Conservation (phyloP, 257 asterid genomes). For the Nicotiana benthamiana region DNA sequence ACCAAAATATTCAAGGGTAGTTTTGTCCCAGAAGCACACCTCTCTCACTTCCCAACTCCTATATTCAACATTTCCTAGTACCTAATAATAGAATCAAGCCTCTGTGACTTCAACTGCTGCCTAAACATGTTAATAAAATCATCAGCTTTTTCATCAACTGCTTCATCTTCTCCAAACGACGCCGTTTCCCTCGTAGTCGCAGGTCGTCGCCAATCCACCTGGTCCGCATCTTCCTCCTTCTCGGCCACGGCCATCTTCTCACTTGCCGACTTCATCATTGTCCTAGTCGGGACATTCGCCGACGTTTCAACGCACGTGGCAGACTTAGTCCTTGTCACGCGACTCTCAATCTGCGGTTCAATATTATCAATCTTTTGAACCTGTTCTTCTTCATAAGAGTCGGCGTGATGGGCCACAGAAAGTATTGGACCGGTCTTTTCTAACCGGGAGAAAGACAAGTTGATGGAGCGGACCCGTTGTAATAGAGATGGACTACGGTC, state of each 20-base stretch:
- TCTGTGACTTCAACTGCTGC: conserved; percentile 63
- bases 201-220: conserved; percentile 26
- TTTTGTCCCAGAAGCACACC: background rate
- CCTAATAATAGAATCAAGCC: conserved; percentile 51
- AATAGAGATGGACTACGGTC: conserved; percentile 14
- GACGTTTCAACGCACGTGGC: conserved; percentile 2
- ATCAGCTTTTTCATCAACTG: conserved; percentile 52
- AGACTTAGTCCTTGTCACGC: conserved; percentile 24
- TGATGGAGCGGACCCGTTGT: conserved; percentile 26
- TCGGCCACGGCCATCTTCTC: conserved; percentile 21
- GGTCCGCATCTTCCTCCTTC: conserved; percentile 15
- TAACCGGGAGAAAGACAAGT: conserved; percentile 13
- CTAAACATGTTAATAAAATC: conserved; percentile 54
- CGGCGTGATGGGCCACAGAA: background rate
- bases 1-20: background rate
- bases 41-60: conserved; percentile 15
- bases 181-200: conserved; percentile 28
- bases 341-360: background rate
- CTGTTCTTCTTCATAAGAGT: conserved; percentile 7
- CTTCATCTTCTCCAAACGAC: conserved; percentile 35
- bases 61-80: conserved; percentile 32
- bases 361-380: background rate
- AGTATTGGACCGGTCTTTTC: conserved; percentile 4
- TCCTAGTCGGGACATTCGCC: conserved; percentile 1
- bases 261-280: conserved; percentile 41